A percentile compares a stretch with the other conserved stretches of the same genome.
Conservation (phyloP, 345 rosid genomes). For the Arabidopsis suecica region DNA sequence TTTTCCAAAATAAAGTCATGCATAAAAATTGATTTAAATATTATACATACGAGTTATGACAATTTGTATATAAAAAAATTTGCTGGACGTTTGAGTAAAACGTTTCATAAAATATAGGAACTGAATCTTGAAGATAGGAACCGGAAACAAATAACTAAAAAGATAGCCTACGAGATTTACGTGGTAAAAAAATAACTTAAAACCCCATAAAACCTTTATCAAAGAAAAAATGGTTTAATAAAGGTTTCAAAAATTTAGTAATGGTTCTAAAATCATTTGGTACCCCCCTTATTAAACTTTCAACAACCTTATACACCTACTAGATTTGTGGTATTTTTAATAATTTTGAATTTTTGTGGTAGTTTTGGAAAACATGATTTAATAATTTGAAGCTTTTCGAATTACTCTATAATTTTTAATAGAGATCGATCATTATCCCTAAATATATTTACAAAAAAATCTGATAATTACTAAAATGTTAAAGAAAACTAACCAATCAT, state of each 20-base stretch:
- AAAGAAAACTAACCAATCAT: constrained; percentile 19
- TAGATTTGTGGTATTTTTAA: not conserved
- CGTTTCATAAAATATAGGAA: not conserved
- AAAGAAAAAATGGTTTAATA: not conserved
- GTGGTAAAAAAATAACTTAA: not conserved
- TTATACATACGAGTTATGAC: too few relatives aligned
- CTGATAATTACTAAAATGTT: not conserved
- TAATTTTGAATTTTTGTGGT: not conserved
- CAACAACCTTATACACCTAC: not conserved
- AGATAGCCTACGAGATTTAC: not conserved
- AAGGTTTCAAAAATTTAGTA: not conserved
- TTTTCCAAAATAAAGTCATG: too few relatives aligned
- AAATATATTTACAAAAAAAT: not conserved
- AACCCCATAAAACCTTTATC: not conserved
- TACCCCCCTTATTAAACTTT: not conserved
- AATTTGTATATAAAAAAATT: too few relatives aligned
- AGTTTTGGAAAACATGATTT: not conserved
- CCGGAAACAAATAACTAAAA: not conserved
- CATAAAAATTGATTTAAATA: too few relatives aligned
- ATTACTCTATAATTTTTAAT: not conserved
- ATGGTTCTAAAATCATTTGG: not conserved
- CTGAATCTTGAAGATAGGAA: constrained; percentile 7
- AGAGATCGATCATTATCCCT: not conserved
- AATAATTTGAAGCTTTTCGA: not conserved
- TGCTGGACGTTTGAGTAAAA: too few relatives aligned